These are phyloP conservation scores for Boletus sp. DNA, from an alignment of 1,284 basidiomycete species.

Conservation along the genomic window DNA sequence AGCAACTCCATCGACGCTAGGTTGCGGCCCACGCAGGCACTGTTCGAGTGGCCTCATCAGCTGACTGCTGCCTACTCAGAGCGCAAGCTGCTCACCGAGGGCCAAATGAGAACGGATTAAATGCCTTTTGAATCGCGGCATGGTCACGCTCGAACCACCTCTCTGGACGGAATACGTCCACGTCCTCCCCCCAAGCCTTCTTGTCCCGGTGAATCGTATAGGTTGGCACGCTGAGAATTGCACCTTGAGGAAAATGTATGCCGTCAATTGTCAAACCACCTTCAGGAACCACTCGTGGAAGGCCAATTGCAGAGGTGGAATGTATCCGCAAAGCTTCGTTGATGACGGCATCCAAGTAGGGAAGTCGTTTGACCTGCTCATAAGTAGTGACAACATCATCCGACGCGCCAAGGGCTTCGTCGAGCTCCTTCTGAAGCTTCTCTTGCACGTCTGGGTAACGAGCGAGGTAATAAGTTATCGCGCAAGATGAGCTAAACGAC, in stretches of 20 bases:
- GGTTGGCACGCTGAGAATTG: constrained; percentile 68
- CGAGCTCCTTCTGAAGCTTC: constrained; percentile 78
- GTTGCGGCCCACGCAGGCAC: constrained; percentile 72
- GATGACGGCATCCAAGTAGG: constrained; percentile 79
- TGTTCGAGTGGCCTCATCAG: constrained; percentile 24
- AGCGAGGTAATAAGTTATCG: constrained; percentile 81
- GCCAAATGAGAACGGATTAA: constrained; percentile 74
- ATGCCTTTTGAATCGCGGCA: constrained; percentile 58
- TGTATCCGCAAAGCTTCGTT: constrained; percentile 80
- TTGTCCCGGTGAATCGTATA: constrained; percentile 76
- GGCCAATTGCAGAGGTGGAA: constrained; percentile 76
- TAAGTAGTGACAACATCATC: constrained; percentile 53
- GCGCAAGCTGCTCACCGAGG: constrained; percentile 43
- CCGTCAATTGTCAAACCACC: constrained; percentile 62
- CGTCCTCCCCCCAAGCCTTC: constrained; percentile 73
- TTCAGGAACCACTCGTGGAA: constrained; percentile 73
- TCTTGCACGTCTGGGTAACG: constrained; percentile 60
- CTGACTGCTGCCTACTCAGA: not conserved
- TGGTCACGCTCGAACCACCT: constrained; percentile 73
- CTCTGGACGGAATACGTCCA: constrained; percentile 74
- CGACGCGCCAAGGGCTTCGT: constrained; percentile 62
- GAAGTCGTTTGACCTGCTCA: constrained; percentile 63
- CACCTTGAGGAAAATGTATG: constrained; percentile 65
- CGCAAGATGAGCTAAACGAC: constrained; percentile 63
- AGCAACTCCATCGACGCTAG: constrained; percentile 72